Evolutionary conservation across 2,329 filamentous ascomycete genomes (phyloP), one percentile per base, ranked within the genome.

Genomic region (Lachnum nothofagi): DNA sequence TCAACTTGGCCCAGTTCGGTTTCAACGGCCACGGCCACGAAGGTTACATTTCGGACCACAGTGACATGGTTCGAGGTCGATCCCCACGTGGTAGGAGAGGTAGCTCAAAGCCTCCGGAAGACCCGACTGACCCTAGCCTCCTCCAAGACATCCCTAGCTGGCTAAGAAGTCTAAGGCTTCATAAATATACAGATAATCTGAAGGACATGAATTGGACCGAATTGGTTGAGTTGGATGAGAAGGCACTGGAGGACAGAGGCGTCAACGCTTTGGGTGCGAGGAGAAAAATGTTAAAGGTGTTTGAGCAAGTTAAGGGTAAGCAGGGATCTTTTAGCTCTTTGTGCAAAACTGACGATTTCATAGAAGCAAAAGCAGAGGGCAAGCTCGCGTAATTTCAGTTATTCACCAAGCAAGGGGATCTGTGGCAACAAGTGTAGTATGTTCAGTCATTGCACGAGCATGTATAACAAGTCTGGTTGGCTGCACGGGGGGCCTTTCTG

Each of bases 261-360:
- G 93, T 98, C 25, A 96, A 95, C 67, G 93, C 93, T 46, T 79
- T 97, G 48, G 93, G 93, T 61, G 93, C 93, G 16, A 79, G 93
- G 60, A 86, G 91, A 67, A 98, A 98, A 79, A 94, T 98, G 88
- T 74, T 98, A 53, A 98, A 98, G 81, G 93, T 97, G 48, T 97
- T 97, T 70, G 93, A 97, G 63, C 91, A 96, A 74, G 91, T 97
- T 63, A 89, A 83, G 70, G 86, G 81, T 83, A 71, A 56, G 71
- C 61, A 35, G 12, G n/a, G 9, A 33, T 29, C 16, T 39, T 19
- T 22, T 1, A 3, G 29, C 51, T 42, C 42, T 42, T 14, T 19
- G 29, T 19, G 3, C 20, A 20, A 44, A 38, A 42, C 67, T 72
- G 61, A 72, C 51, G 42, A 12, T 14, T 1, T 22, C 43, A 49